A percentile compares a stretch with the other conserved stretches of the same genome.
Evolutionary conservation across 768 basidiomycete species (phyloP).

Genomic region (Amanita inopinata): DNA sequence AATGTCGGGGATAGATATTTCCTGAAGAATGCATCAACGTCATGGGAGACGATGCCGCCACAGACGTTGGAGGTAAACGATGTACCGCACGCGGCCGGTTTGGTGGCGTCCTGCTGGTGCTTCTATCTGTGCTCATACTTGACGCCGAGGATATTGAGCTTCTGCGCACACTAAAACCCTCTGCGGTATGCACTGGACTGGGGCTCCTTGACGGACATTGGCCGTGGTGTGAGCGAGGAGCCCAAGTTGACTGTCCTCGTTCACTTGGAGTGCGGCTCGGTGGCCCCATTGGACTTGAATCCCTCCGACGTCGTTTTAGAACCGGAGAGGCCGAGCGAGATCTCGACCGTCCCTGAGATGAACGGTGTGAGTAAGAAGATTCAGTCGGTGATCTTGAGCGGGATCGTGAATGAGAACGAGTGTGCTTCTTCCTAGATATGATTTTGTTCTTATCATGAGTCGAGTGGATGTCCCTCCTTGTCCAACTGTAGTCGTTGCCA

Average conservation of each 20-base stretch:
- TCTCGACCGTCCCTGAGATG: conserved; percentile 55
- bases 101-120: conserved; percentile 45
- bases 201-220: conserved; percentile 29
- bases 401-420: conserved; percentile 45
- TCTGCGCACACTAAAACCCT: conserved; percentile 25
- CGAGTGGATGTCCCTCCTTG: conserved; percentile 41
- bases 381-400: conserved; percentile 53
- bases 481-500: conserved; percentile 51
- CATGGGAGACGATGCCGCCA: conserved; percentile 28
- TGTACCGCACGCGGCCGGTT: conserved; percentile 48
- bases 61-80: conserved; percentile 39
- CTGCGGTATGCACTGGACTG: conserved; percentile 30
- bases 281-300: conserved; percentile 35
- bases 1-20: conserved; percentile 14
- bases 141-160: conserved; percentile 47
- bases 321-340: conserved; percentile 53
- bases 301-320: conserved; percentile 43
- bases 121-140: conserved; percentile 46
- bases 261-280: conserved; percentile 43
- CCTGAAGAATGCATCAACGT: conserved; percentile 20
- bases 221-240: conserved; percentile 15
- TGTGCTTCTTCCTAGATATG: conserved; percentile 35
- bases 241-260: conserved; percentile 29
- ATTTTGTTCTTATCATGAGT: conserved; percentile 28
- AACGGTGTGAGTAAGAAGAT: conserved; percentile 55